Percentiles rank a stretch among this genome's conserved stretches.
Conservation (phyloP, 2,329 filamentous ascomycete species). For the Cladosporium sp. region DNA sequence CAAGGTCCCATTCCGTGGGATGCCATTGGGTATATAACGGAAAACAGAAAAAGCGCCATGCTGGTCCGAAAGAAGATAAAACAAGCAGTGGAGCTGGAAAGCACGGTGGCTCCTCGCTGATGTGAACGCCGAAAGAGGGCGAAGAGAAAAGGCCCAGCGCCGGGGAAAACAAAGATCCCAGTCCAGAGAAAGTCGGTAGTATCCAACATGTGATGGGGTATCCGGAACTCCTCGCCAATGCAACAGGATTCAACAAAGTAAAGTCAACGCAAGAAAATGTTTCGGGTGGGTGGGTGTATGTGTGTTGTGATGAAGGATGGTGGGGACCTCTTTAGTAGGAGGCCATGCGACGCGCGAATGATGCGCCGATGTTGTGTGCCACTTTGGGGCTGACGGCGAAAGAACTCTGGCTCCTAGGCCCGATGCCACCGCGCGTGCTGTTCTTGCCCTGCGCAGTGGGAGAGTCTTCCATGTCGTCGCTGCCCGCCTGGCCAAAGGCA, state of each 20-base stretch:
- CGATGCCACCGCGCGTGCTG: slow-evolving; percentile 19
- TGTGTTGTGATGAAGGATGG: not conserved
- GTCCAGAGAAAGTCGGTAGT: not conserved
- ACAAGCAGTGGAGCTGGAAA: slow-evolving; percentile 6
- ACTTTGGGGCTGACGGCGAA: slow-evolving; percentile 27
- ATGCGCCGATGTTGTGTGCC: slow-evolving; percentile 26
- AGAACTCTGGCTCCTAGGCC: slow-evolving; percentile 24
- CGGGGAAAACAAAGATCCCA: slow-evolving; percentile 1
- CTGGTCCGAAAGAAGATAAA: not conserved
- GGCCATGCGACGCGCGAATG: slow-evolving; percentile 30
- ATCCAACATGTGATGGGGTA: not conserved
- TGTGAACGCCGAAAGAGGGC: not conserved
- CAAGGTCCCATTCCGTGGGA: not conserved
- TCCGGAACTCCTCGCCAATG: slow-evolving; percentile 11
- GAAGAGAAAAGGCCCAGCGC: not conserved
- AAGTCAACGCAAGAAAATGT: not conserved
- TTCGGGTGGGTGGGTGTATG: not conserved
- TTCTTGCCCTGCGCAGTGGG: slow-evolving; percentile 43
- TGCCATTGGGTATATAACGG: not conserved
- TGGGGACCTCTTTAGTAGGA: slow-evolving; percentile 24
- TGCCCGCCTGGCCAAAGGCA: slow-evolving; percentile 72
- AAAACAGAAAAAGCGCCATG: slow-evolving; percentile 5
- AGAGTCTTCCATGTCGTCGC: slow-evolving; percentile 55
- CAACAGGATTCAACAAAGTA: slow-evolving; percentile 1
- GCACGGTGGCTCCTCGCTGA: not conserved